Evolutionary conservation across 2,329 filamentous ascomycete species (phyloP).

Genomic region (Neofusicoccum sp.): DNA sequence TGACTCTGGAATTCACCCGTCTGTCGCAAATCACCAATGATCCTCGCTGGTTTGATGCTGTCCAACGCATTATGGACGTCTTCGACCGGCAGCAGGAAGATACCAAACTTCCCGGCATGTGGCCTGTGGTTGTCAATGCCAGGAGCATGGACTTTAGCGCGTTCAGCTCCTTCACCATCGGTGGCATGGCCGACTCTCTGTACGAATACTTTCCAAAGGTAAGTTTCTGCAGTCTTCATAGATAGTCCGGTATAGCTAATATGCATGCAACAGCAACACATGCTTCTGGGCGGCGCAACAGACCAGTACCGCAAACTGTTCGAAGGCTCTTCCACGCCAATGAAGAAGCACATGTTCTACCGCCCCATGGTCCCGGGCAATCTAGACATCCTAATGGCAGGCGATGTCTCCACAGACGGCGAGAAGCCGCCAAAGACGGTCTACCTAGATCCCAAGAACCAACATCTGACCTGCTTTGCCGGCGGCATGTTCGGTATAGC

Average conservation of each 20-base stretch:
- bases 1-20: constrained; percentile 42
- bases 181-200: constrained; percentile 38
- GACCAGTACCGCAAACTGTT: constrained; percentile 55
- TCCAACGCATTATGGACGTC: constrained; percentile 33
- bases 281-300: constrained; percentile 41
- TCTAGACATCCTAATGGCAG: constrained; percentile 28
- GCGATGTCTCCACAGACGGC: constrained; percentile 32
- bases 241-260: constrained; percentile 25
- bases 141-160: constrained; percentile 29
- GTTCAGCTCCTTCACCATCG: constrained; percentile 33
- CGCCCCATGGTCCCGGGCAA: constrained; percentile 42
- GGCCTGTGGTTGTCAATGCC: constrained; percentile 41
- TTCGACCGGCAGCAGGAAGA: constrained; percentile 31
- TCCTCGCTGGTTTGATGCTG: constrained; percentile 38
- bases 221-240: neutral
- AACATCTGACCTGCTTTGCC: constrained; percentile 56
- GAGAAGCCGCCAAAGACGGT: constrained; percentile 22
- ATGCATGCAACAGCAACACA: constrained; percentile 36
- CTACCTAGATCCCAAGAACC: constrained; percentile 20
- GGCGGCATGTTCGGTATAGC: constrained; percentile 64
- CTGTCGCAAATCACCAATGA: constrained; percentile 37
- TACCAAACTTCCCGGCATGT: constrained; percentile 36
- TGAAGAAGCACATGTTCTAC: constrained; percentile 50
- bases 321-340: constrained; percentile 47
- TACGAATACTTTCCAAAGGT: constrained; percentile 40